Evolutionary conservation across 1,284 basidiomycete species (phyloP), one percentile per base, ranked within the genome.

Genomic region (Boletus subluridellus): DNA sequence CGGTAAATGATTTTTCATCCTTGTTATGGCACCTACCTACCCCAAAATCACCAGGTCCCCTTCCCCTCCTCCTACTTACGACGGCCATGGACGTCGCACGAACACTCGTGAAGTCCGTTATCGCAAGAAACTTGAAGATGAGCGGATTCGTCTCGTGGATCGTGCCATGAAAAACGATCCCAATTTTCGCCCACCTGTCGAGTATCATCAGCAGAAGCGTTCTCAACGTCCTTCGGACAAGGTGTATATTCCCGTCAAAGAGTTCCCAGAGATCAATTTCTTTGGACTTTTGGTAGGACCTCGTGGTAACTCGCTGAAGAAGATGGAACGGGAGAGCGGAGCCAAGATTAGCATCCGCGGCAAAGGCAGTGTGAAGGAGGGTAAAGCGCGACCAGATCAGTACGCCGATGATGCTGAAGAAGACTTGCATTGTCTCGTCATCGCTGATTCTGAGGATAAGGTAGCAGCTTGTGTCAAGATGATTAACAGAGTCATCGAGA

Each of bases 201-300:
- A 98, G 74, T 98, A 95, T 71, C 92, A 97, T 61, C 94, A 95
- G 73, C 90, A 94, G 70, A 94, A 95, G 72, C 88, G 92, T 50
- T 92, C 90, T 41, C 90, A 92, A 60, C 86, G 94, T 52, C 94
- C 95, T 15, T 90, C 90, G 49, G 97, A 99, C 61, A 99, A 99
- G 77, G 96, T 99, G 59, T 99, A 98, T 73, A 95, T 99, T 62
- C 97, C 97, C 32, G 94, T 98, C 70, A 98, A 99, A 74, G 97
- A 99, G 77, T 99, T 99, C 70, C 97, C 97, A 5, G 96, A 99
- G 77, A 99, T 99, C 81, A 99, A 99, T 76, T 99, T 99, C 77
- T 99, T 99, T 69, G 97, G 97, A 68, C 81, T 99, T 60, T 85
- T 99, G 60, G 96, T 99, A 62, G 97, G 97, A 44, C 97, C 97